Percentiles rank a stretch among this genome's conserved stretches.
phyloP scores from a whole-genome alignment of 1,284 basidiomycete species.

The Limonomyces culmigenus region DNA sequence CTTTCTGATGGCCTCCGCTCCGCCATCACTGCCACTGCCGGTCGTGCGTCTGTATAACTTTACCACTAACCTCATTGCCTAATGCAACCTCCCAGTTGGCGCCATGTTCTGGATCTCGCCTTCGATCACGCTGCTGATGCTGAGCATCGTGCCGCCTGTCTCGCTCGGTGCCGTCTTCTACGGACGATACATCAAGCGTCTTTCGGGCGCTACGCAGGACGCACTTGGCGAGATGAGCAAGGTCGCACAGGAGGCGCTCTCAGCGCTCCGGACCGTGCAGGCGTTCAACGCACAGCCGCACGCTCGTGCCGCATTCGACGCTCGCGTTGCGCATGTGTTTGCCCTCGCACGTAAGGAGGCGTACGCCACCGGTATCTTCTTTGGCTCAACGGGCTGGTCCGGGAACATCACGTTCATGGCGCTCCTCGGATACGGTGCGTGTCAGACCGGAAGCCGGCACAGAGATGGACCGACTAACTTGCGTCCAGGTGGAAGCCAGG shows the following conservation, averaged over 20 bases:
- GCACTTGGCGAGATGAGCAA: conserved; percentile 92
- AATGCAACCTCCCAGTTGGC: conserved; percentile 41
- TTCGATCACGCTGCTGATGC: conserved; percentile 82
- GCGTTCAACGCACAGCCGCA: conserved; percentile 70
- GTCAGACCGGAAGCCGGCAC: neutral
- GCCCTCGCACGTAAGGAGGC: conserved; percentile 78
- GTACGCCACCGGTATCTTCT: conserved; percentile 82
- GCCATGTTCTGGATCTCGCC: conserved; percentile 96
- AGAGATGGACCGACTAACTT: neutral
- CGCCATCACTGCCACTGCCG: conserved; percentile 77
- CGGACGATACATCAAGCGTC: conserved; percentile 83
- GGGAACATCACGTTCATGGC: conserved; percentile 88
- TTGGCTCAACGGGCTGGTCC: conserved; percentile 85
- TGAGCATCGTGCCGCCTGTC: conserved; percentile 87
- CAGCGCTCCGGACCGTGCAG: conserved; percentile 88
- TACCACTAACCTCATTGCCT: too few species aligned
- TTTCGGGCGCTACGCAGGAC: conserved; percentile 88
- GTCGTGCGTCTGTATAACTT: conserved; percentile 50
- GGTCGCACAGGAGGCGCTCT: conserved; percentile 80
- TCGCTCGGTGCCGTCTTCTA: conserved; percentile 95
- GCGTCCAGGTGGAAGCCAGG: conserved; percentile 70
- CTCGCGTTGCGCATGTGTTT: conserved; percentile 57
- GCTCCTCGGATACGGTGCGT: conserved; percentile 78
- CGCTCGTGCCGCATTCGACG: conserved; percentile 57
- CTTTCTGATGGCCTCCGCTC: conserved; percentile 83